Evolutionary conservation across 2,329 filamentous ascomycete species (phyloP).

Genomic region (Ascochyta rabiei): DNA sequence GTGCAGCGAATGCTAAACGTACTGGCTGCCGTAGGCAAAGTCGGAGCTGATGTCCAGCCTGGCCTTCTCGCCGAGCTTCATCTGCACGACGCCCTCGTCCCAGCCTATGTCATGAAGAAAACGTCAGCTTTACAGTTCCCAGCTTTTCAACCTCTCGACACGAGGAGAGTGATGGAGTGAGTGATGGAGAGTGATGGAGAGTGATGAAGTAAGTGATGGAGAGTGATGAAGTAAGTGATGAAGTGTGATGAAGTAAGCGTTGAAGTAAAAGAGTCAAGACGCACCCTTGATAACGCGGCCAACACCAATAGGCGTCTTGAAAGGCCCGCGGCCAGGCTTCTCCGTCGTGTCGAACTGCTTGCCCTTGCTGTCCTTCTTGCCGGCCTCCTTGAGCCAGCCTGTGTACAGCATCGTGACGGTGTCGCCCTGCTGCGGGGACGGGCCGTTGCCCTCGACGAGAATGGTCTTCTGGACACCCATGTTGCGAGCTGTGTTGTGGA

Average conservation of each 20-base stretch:
- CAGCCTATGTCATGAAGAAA: slow-evolving; percentile 45
- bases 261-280: slow-evolving; percentile 11
- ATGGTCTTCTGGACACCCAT: slow-evolving; percentile 41
- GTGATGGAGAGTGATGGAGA: no score
- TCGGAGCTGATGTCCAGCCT: slow-evolving; percentile 80
- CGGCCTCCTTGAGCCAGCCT: slow-evolving; percentile 34
- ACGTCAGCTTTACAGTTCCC: no score
- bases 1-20: no score
- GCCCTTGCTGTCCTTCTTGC: slow-evolving; percentile 35
- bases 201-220: no score
- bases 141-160: no score
- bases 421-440: slow-evolving; percentile 37
- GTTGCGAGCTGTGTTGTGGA: slow-evolving; percentile 14
- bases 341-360: slow-evolving; percentile 79
- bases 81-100: slow-evolving; percentile 69
- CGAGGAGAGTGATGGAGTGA: no score
- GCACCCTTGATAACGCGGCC: slow-evolving; percentile 85
- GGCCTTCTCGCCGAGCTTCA: slow-evolving; percentile 90
- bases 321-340: slow-evolving; percentile 67
- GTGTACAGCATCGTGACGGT: slow-evolving; percentile 42
- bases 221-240: no score
- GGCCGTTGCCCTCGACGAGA: slow-evolving; percentile 37
- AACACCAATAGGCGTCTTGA: slow-evolving; percentile 77
- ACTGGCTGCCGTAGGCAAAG: slow-evolving; percentile 43
- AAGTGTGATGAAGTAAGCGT: no score